phyloP scores from a whole-genome alignment of 2,329 filamentous ascomycete species.

The Alternaria ethzedia region DNA sequence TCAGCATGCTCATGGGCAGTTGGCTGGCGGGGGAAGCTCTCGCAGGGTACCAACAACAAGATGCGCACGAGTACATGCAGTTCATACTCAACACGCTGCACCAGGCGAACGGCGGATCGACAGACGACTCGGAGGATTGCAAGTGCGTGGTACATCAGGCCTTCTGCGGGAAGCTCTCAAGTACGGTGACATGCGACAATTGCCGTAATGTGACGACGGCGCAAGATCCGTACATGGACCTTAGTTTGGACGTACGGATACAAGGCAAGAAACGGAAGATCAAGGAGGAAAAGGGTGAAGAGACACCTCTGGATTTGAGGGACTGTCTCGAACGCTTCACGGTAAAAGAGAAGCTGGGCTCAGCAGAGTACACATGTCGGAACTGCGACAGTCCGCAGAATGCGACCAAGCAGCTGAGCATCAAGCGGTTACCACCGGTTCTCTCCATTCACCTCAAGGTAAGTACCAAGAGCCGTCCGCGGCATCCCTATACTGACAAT shows the following conservation, averaged over 20 bases:
- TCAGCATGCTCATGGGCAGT: constrained; percentile 85
- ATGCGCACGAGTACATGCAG: constrained; percentile 96
- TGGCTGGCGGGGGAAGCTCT: constrained; percentile 77
- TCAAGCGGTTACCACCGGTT: constrained; percentile 86
- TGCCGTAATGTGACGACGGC: constrained; percentile 83
- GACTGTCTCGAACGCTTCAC: constrained; percentile 87
- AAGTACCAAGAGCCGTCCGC: constrained; percentile 20
- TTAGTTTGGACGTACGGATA: constrained; percentile 84
- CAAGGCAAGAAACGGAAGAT: constrained; percentile 70
- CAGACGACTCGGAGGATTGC: constrained; percentile 59
- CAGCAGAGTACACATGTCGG: constrained; percentile 84
- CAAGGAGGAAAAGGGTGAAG: constrained; percentile 43
- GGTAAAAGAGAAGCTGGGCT: constrained; percentile 73
- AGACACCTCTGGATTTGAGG: constrained; percentile 49
- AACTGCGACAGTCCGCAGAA: constrained; percentile 77
- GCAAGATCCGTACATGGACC: constrained; percentile 87
- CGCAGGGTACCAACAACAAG: constrained; percentile 92
- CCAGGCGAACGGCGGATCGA: constrained; percentile 70
- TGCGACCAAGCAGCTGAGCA: constrained; percentile 81
- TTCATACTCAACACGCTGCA: constrained; percentile 93
- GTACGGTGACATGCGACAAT: constrained; percentile 87
- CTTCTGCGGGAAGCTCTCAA: constrained; percentile 91
- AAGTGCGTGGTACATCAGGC: constrained; percentile 92
- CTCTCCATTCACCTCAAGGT: constrained; percentile 93
- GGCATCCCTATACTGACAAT: not conserved